Evolutionary conservation across 2,329 filamentous ascomycete genomes (phyloP), one percentile per base, ranked within the genome.

Genomic region (Pseudogymnoascus sp.): DNA sequence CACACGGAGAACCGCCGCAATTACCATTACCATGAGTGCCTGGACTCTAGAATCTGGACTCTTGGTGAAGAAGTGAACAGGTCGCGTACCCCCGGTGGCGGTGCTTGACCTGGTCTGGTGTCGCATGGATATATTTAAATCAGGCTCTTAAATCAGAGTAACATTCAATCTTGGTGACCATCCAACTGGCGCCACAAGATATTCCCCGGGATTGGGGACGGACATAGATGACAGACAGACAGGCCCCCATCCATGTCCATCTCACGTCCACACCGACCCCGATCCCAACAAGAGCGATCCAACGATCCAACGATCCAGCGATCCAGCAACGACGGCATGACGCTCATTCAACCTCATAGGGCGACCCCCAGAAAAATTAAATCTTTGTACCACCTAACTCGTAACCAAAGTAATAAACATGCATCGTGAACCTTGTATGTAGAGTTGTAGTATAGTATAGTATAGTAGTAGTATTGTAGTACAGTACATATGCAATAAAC

Each of bases 361-460:
- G 16, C 49, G 28, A 19, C 28, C 8, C 8, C 9, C 7, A 19
- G 28, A 33, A 33, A 33, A 33, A 55, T 19, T 55, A 55, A 33
- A 55, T 55, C 25, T 33, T 12, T 55, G 49, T 55, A 55, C 49
- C 49, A 55, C 25, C 28, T 7, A 19, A 55, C 49, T 55, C 49
- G 49, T 55, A 55, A 52, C 9, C 23, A n/a, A 19, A 19, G 49
- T 55, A 55, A 55, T 55, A 55, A 55, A 55, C 49, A 41, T 55
- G 49, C 49, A 55, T 55, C 49, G 49, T 55, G 28, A 28, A 28
- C n/a, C 49, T 55, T 55, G 28, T 33, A 55, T 9, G 42, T 49
- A 45, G 4, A 38, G 14, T 4, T 6, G 3, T 11, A 22, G 38
- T 41, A 36, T 12, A 36, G 33, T 36, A 33, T 8, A 9, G n/a